A percentile compares a stretch with the other conserved stretches of the same genome.
Evolutionary conservation across 306 rosid species (phyloP).

Genomic region (Ormosia emarginata): DNA sequence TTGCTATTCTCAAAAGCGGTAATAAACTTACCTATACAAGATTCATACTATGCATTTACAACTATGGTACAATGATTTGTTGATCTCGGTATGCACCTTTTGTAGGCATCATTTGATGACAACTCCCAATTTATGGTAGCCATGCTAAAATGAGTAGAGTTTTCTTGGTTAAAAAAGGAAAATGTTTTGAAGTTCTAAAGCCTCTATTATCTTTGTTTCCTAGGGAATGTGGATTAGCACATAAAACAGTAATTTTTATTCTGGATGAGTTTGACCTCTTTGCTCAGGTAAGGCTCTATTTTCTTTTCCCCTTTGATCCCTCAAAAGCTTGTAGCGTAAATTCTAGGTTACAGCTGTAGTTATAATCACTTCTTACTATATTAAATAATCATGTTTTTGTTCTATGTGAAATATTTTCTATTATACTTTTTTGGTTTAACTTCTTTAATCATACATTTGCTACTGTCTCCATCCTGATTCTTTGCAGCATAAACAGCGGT

Average conservation of each 20-base stretch:
- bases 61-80: constrained; percentile 5
- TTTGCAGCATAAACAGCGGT: constrained; percentile 78
- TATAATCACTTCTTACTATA: not conserved
- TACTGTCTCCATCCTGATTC: constrained; percentile 6
- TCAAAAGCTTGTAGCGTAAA: constrained; percentile 20
- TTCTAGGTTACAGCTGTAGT: not conserved
- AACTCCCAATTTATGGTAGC: constrained; percentile 89
- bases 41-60: not conserved
- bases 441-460: constrained; percentile 15
- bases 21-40: constrained; percentile 10
- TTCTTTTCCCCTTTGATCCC: not conserved
- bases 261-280: constrained; percentile 94
- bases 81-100: constrained; percentile 32
- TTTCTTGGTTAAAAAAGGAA: constrained; percentile 2
- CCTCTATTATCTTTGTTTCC: constrained; percentile 29
- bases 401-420: not conserved
- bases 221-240: constrained; percentile 94
- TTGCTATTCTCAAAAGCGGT: constrained; percentile 86
- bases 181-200: constrained; percentile 11
- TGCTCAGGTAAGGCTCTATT: constrained; percentile 66
- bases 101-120: constrained; percentile 88
- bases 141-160: constrained; percentile 68
- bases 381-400: not conserved
- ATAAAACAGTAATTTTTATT: constrained; percentile 78
- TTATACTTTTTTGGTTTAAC: constrained; percentile 3